A percentile compares a stretch with the other conserved stretches of the same genome.
Evolutionary conservation across 257 asterid genomes (phyloP).

Genomic region (Rehmannia glutinosa): DNA sequence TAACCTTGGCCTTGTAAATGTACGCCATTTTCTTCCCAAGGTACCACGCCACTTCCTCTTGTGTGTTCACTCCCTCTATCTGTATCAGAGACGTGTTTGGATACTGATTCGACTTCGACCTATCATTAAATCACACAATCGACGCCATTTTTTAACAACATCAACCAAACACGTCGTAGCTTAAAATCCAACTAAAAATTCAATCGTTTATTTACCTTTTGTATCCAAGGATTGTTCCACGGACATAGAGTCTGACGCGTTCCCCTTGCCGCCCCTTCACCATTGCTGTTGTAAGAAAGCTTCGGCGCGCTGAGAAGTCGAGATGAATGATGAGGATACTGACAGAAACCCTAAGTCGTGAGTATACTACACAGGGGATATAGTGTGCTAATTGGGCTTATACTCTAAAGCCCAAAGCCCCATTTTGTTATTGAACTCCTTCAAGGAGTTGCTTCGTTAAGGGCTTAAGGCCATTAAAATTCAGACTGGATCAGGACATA

Average conservation of each 20-base stretch:
- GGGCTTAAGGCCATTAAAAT: background rate
- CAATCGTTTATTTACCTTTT: slow-evolving; percentile 12
- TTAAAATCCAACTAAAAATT: background rate
- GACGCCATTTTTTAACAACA: background rate
- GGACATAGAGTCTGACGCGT: slow-evolving; percentile 41
- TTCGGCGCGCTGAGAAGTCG: slow-evolving; percentile 1
- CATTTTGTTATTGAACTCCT: too few species aligned
- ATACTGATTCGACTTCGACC: slow-evolving; percentile 95
- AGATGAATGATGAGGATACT: background rate
- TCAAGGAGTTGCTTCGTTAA: too few species aligned
- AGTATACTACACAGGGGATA: background rate
- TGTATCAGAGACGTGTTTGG: slow-evolving; percentile 89
- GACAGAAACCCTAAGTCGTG: slow-evolving; percentile 12
- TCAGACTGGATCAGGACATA: background rate
- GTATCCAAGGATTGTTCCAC: slow-evolving; percentile 36
- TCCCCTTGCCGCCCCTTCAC: slow-evolving; percentile 77
- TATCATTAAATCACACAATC: slow-evolving; percentile 15
- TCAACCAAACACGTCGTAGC: background rate
- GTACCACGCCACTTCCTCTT: slow-evolving; percentile 89
- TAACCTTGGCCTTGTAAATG: slow-evolving; percentile 86
- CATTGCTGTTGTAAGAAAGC: slow-evolving; percentile 25
- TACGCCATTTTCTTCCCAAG: slow-evolving; percentile 80
- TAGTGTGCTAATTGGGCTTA: background rate
- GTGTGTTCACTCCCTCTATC: slow-evolving; percentile 89
- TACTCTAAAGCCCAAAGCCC: background rate